Evolutionary conservation across 2,329 filamentous ascomycete species (phyloP).

Genomic region (Fusarium sp.): DNA sequence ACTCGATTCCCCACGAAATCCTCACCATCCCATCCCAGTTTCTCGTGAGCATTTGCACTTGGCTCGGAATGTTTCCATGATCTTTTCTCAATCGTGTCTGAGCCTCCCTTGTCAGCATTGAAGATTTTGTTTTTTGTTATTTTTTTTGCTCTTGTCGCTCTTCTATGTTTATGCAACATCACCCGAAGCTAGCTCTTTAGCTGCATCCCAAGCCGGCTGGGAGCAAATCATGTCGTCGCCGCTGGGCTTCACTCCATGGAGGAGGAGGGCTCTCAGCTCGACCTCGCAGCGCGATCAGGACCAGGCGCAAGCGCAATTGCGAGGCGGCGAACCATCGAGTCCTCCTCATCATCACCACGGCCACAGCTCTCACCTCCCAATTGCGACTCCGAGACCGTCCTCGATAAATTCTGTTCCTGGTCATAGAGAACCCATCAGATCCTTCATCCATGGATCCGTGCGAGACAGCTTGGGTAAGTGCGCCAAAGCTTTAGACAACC

Average conservation of each 20-base stretch:
- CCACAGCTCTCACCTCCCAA: conserved; percentile 30
- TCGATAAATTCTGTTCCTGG: conserved; percentile 51
- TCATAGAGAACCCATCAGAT: conserved; percentile 76
- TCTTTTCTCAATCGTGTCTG: conserved; percentile 22
- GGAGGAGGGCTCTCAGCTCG: conserved; percentile 56
- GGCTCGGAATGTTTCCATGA: conserved; percentile 38
- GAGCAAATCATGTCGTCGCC: conserved; percentile 59
- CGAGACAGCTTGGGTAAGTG: conserved; percentile 69
- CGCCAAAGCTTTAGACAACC: not conserved
- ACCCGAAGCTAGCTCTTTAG: conserved; percentile 20
- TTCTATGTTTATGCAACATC: conserved; percentile 35
- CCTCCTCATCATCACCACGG: conserved; percentile 34
- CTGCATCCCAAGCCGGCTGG: conserved; percentile 27
- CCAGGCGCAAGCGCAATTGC: conserved; percentile 36
- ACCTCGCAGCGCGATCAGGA: conserved; percentile 47
- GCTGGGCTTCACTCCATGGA: conserved; percentile 63
- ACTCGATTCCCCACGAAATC: conserved; percentile 43
- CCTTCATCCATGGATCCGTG: conserved; percentile 76
- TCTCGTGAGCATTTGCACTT: conserved; percentile 24
- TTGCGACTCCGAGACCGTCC: conserved; percentile 53
- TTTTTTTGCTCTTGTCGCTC: conserved; percentile 3
- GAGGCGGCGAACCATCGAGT: conserved; percentile 46
- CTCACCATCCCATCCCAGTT: conserved; percentile 27
- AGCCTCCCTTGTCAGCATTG: conserved; percentile 19
- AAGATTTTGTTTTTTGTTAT: conserved; percentile 1